Base-by-base conservation (phyloP, 192 early-diverging fungal genomes). In the Coemansia erecta region DNA sequence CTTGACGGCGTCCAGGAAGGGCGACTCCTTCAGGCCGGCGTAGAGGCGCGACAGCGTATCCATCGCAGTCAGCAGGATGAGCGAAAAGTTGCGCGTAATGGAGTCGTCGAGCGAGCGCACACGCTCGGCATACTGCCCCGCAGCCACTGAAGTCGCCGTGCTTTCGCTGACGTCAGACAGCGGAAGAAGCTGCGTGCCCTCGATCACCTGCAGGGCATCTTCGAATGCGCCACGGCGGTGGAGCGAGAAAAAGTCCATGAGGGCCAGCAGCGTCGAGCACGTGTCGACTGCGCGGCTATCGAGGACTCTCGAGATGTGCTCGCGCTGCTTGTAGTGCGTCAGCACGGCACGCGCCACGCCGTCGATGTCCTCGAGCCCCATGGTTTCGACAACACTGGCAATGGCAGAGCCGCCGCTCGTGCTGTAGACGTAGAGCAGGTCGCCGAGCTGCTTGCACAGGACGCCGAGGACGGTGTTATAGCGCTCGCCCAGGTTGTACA, bases 401-500 rank as follows among this genome's bases (percentile, higher is more conserved):
- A 60, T 15, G 2, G 48, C 21, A n/a, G 46, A 52, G 37, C 19
- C 28, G 31, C 15, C 47, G 8, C 37, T 17, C 28, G 49, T 70
- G 60, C 64, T 53, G 35, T 60, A 60, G 18, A 52, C 46, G 37
- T 70, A 60, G 28, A 83, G 64, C 11, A 70, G 72, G 43, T 92
- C 90, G 55, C 86, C 86, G 48, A 92, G 62, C 65, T 89, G 85
- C 54, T 81, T 81, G 59, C 83, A 82, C 58, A 92, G 60, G 10
- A 92, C 80, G 19, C 74, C 79, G 10, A 95, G 72, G 19, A 93
- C 93, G 10, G 82, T 81, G 71, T 89, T 86, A 63, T 85, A 85
- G 51, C 89, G 85, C 66, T 85, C 83, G 4, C 86, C 89, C 35
- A 94, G 81, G 63, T 93, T 83, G 59, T 86, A 91, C 35, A 95